Evolutionary conservation across 352 stramenopile species (phyloP), one percentile per base, ranked within the genome.

Genomic region (Globisporangium orthogonon): DNA sequence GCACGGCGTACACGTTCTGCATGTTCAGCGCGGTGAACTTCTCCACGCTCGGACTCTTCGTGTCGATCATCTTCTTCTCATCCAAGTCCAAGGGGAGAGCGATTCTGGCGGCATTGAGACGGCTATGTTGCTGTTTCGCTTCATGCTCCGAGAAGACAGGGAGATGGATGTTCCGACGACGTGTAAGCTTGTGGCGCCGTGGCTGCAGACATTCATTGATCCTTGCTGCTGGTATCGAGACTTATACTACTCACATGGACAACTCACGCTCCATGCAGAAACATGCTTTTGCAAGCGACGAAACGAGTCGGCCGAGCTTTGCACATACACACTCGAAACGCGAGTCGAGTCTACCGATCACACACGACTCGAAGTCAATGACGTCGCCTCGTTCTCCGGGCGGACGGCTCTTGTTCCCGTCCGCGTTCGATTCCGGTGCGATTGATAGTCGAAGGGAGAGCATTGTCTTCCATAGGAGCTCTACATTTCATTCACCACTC

Each of bases 11-110:
- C 33, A 55, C 56, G 52, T 49, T 66, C 33, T 74, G 66, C 44
- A 74, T 74, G 52, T 54, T 65, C 50, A 65, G 66, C 35, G 66
- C 66, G 2, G 58, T 74, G 44, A 71, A 67, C 49, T 74, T 74
- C 29, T 57, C 66, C 30, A 71, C 66, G 15, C 63, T 74, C 17
- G 66, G 66, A 3, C 43, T 74, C 15, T 65, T 70, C 29, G 66
- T 74, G 23, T 63, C 66, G 10, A 11, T 66, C 35, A 68, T 74
- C 44, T 74, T 71, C 47, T 71, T 67, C 53, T 64, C 53, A 23
- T 66, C 63, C 13, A 62, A 66, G n/a, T 55, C 50, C 33, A 56
- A 56, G 18, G 57, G 43, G 0, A 43, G 43, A n/a, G 57, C 57
- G 10, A 43, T 65, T 14, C 28, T 53, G 28, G 33, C 45, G n/a